Percentiles rank a stretch among this genome's conserved stretches.
phyloP scores from a whole-genome alignment of 805 yeast species.

The Saccharomyces jurei region DNA sequence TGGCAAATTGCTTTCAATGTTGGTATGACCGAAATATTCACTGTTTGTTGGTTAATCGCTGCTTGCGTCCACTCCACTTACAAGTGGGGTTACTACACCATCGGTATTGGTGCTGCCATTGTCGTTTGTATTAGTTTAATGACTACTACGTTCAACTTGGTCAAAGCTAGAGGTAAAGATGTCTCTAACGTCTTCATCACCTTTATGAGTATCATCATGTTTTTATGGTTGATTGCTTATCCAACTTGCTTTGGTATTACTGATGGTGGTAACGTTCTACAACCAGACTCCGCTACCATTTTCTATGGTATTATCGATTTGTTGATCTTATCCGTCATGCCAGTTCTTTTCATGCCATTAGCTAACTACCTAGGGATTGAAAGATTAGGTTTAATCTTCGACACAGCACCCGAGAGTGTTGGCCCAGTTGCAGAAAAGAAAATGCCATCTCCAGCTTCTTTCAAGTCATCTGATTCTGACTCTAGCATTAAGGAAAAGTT shows the following conservation, averaged over 20 bases:
- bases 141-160: conserved; percentile 22
- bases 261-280: conserved; percentile 57
- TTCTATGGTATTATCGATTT: conserved; percentile 55
- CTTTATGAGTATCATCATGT: neutral
- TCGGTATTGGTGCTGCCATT: conserved; percentile 26
- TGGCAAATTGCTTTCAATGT: conserved; percentile 25
- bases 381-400: conserved; percentile 13
- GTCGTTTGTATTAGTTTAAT: conserved; percentile 16
- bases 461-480: conserved; percentile 8
- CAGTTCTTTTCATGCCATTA: conserved; percentile 18
- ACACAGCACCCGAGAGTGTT: conserved; percentile 2
- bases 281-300: conserved; percentile 50
- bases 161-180: conserved; percentile 16
- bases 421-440: conserved; percentile 22
- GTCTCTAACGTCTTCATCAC: conserved; percentile 21
- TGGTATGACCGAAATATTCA: conserved; percentile 34
- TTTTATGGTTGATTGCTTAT: conserved; percentile 36
- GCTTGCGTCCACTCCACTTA: conserved; percentile 37
- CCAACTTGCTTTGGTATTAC: conserved; percentile 27
- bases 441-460: conserved; percentile 28
- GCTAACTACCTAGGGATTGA: conserved; percentile 19
- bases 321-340: conserved; percentile 32
- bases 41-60: conserved; percentile 39
- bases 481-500: conserved; percentile 8
- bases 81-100: conserved; percentile 44